Base-by-base conservation (phyloP, 306 rosid genomes). In the Corylus avellana region DNA sequence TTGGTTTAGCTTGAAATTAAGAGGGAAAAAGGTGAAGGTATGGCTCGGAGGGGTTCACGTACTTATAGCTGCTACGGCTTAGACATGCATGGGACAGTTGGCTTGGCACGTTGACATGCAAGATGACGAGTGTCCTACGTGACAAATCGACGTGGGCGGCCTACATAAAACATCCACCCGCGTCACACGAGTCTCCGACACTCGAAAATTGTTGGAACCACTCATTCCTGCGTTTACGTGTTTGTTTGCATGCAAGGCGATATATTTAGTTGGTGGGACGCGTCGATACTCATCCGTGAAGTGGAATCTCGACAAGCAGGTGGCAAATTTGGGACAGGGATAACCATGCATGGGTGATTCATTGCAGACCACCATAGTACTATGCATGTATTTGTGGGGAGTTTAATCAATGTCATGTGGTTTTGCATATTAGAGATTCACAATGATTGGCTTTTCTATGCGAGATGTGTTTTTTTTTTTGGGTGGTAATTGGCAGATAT, bases 121-220 rank as follows among this genome's bases (percentile, higher is more conserved):
- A 67, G 68, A 14, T 42, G 86, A 85, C 88, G 6, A 68, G 85
- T 85, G 91, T 77, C 81, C 29, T 29, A 62, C 25, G 46, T 37
- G 79, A 80, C 74, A 51, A 69, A 53, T 16, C 13, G 64, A 81
- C 80, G 80, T 54, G 85, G 64, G 70, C 7, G 85, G 64, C 74
- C 11, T 1, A 51, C 4, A 20, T 68, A 16, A 46, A 22, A 42
- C 44, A 13, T 32, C 3, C 35, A 32, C 35, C 76, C 3, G 63
- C 48, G 27, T 42, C 42, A 37, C 42, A 37, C 70, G 7, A 54
- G 37, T 51, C 51, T 0, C 25, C 73, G 14, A 61, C 70, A 32
- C 39, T 42, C 9, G 20, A 17, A 57, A 57, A 20, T 1, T 22
- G 20, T 4, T 57, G 29, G 32, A 13, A 58, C 32, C 64, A 8